phyloP scores from a whole-genome alignment of 2,329 filamentous ascomycete genomes.

The Ophiostoma ulmi region DNA sequence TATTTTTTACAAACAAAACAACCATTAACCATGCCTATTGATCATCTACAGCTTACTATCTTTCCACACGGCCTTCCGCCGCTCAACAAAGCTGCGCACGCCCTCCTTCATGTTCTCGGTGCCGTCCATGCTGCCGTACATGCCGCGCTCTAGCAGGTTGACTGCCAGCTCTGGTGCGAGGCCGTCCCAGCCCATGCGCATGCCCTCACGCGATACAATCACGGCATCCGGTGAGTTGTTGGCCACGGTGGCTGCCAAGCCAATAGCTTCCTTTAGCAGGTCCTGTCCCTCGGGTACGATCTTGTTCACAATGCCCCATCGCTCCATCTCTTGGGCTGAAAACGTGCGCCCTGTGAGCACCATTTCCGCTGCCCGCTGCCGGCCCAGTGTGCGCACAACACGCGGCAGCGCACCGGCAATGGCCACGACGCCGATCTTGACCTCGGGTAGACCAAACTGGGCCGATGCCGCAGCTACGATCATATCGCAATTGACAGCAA shows the following conservation, averaged over 20 bases:
- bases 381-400: conserved; percentile 59
- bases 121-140: conserved; percentile 55
- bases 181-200: conserved; percentile 68
- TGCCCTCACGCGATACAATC: conserved; percentile 65
- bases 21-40: not conserved
- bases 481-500: conserved; percentile 67
- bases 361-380: conserved; percentile 66
- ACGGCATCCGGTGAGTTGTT: conserved; percentile 69
- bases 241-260: conserved; percentile 56
- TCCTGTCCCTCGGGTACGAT: conserved; percentile 38
- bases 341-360: conserved; percentile 59
- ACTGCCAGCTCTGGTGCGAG: conserved; percentile 61
- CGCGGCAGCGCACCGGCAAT: conserved; percentile 66
- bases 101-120: conserved; percentile 73
- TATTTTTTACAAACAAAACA: not conserved
- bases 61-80: conserved; percentile 63
- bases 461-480: conserved; percentile 57
- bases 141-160: conserved; percentile 50
- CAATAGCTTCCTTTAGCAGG: conserved; percentile 55
- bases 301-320: conserved; percentile 65
- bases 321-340: conserved; percentile 52
- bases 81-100: conserved; percentile 70
- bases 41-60: conserved; percentile 52
- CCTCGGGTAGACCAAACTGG: conserved; percentile 65
- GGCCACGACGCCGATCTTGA: conserved; percentile 64